These are phyloP conservation scores for Diaporthe amygdali DNA, from an alignment of 2,329 filamentous ascomycete genomes.

Conservation along the genomic window DNA sequence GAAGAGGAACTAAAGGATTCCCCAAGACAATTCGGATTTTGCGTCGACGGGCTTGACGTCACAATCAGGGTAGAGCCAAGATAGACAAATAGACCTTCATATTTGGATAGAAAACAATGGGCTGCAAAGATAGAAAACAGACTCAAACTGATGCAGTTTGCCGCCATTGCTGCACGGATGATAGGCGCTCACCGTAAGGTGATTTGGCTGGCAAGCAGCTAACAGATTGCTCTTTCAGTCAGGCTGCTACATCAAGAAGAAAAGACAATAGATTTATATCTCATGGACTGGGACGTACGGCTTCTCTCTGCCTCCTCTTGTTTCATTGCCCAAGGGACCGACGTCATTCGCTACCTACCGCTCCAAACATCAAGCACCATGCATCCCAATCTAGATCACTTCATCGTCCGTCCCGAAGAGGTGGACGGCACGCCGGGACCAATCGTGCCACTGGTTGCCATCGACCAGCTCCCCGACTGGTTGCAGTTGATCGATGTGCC, in stretches of 20 bases:
- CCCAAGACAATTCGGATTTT: constrained; percentile 82
- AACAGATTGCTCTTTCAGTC: neutral
- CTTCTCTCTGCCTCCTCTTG: neutral
- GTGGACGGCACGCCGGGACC: constrained; percentile 33
- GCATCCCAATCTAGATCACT: constrained; percentile 41
- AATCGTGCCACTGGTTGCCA: constrained; percentile 59
- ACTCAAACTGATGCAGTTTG: constrained; percentile 6
- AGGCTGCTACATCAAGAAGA: neutral
- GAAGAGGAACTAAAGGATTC: constrained; percentile 82
- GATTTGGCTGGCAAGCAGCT: neutral
- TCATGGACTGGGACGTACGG: neutral
- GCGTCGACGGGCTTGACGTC: constrained; percentile 76
- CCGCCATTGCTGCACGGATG: neutral
- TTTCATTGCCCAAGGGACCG: neutral
- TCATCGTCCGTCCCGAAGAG: constrained; percentile 47
- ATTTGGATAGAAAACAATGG: neutral
- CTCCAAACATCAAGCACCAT: constrained; percentile 25
- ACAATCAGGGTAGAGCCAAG: constrained; percentile 71
- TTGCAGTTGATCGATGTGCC: constrained; percentile 49
- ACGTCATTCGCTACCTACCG: neutral
- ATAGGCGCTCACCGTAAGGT: neutral
- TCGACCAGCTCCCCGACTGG: constrained; percentile 56
- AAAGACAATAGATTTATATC: neutral
- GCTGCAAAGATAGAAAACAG: neutral
- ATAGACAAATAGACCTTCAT: constrained; percentile 24